A percentile compares a stretch with the other conserved stretches of the same genome.
phyloP scores from a whole-genome alignment of 2,329 filamentous ascomycete species.

The Aspergillus thermomutatus region DNA sequence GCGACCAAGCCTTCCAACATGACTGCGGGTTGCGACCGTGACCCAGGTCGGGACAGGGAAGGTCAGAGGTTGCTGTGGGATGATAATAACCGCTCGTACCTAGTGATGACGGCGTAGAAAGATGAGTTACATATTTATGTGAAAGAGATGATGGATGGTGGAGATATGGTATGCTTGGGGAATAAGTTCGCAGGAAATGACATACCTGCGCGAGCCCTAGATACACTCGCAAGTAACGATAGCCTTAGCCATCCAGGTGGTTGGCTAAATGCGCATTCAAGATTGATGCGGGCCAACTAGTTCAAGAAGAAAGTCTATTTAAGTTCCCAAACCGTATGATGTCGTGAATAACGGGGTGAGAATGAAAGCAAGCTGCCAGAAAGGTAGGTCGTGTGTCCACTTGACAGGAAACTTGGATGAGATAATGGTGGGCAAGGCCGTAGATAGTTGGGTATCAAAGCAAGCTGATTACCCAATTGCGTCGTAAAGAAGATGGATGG shows the following conservation, averaged over 20 bases:
- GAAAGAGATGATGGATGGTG: slow-evolving; percentile 3
- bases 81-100: not conserved
- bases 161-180: not conserved
- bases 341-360: not conserved
- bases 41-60: slow-evolving; percentile 63
- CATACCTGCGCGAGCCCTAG: slow-evolving; percentile 18
- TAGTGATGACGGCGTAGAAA: slow-evolving; percentile 6
- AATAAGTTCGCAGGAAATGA: not conserved
- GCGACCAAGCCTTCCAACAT: slow-evolving; percentile 98
- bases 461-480: slow-evolving; percentile 10
- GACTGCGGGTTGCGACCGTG: slow-evolving; percentile 59
- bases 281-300: slow-evolving; percentile 21
- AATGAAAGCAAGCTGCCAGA: not conserved
- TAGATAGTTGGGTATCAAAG: slow-evolving; percentile 10
- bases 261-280: slow-evolving; percentile 23
- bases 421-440: slow-evolving; percentile 1
- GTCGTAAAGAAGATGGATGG: slow-evolving; percentile 1
- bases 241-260: slow-evolving; percentile 28
- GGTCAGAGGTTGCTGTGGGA: not conserved
- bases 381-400: not conserved
- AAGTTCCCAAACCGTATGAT: not conserved
- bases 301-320: slow-evolving; percentile 12
- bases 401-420: not conserved
- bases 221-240: slow-evolving; percentile 17
- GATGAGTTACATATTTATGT: slow-evolving; percentile 7